Base-by-base conservation (phyloP, 176 grass and related monocot genomes). In the Oryza meridionalis region DNA sequence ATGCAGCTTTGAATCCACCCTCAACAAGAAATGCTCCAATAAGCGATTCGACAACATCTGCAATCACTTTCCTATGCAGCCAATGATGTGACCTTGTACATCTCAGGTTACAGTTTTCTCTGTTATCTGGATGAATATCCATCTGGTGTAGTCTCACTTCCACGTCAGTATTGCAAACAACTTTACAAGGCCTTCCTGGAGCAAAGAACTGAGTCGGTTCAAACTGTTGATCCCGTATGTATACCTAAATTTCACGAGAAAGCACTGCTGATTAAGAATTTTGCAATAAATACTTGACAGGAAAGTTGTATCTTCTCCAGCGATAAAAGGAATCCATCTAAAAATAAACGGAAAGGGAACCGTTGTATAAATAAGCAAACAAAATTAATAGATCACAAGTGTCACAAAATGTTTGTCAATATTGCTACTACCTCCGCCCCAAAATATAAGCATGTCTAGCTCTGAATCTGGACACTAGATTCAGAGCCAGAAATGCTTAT, bases 11-110 rank as follows among this genome's bases (percentile, higher is more conserved):
- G 84, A 98, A 98, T 84, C 96, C 96, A 70, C 91, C 89, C 76
- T 95, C 92, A 59, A 98, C 96, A 84, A 98, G 86, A 91, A 95
- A 98, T 77, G 78, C 87, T 69, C 96, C 96, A 76, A 93, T 26
- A 90, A 98, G 90, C 29, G 96, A 88, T 84, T 98, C 96, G n/a
- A 98, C 91, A 80, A 91, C 93, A 84, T 98, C 96, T 38, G 96
- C 96, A 65, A 93, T 98, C 6, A 89, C 88, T 72, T 95, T 95
- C 68, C 89, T 90, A 77, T 98, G 91, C 78, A 98, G 81, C 96
- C 96, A 95, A 78, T 89, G 89, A 86, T 98, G 96, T 27, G 91
- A 92, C 76, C 88, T 92, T 55, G 92, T 95, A 84, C 92, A 98
- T 81, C 77, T 91, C 70, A 87, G 44, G 44, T 77, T 92, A 81